phyloP scores from a whole-genome alignment of 176 grass and related monocot genomes.

The Metroxylon sagu region DNA sequence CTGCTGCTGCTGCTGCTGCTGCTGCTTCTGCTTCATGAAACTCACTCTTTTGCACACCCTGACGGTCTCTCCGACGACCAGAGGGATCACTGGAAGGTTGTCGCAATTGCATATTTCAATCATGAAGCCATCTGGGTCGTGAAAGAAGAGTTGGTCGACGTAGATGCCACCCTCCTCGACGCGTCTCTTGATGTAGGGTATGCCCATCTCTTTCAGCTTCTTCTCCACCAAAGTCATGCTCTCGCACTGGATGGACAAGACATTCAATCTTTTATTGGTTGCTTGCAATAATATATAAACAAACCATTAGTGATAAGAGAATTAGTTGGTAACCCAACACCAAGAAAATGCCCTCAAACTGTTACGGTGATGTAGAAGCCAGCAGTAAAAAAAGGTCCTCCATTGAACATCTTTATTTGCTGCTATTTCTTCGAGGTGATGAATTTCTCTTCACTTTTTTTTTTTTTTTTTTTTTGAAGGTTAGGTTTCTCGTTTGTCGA shows the following conservation, averaged over 20 bases:
- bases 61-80: slow-evolving; percentile 20
- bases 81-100: slow-evolving; percentile 60
- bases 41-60: slow-evolving; percentile 38
- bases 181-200: slow-evolving; percentile 28
- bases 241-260: slow-evolving; percentile 41
- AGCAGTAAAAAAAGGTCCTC: no score
- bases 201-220: slow-evolving; percentile 49
- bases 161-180: slow-evolving; percentile 64
- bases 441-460: no score
- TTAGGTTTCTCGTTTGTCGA: no score
- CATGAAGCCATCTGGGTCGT: slow-evolving; percentile 95
- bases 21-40: slow-evolving; percentile 21
- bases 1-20: slow-evolving; percentile 24
- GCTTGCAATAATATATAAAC: no score
- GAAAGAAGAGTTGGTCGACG: slow-evolving; percentile 91
- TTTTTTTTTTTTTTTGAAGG: no score
- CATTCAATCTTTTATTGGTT: not conserved
- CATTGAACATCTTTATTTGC: no score
- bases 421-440: no score
- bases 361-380: not conserved
- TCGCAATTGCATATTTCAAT: slow-evolving; percentile 90
- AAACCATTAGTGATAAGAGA: no score
- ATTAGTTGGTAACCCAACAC: not conserved
- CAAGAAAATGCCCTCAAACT: not conserved
- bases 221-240: slow-evolving; percentile 58